Percentiles rank a stretch among this genome's conserved stretches.
Conservation (phyloP, 345 rosid species). For the Rhodamnia rubescens region DNA sequence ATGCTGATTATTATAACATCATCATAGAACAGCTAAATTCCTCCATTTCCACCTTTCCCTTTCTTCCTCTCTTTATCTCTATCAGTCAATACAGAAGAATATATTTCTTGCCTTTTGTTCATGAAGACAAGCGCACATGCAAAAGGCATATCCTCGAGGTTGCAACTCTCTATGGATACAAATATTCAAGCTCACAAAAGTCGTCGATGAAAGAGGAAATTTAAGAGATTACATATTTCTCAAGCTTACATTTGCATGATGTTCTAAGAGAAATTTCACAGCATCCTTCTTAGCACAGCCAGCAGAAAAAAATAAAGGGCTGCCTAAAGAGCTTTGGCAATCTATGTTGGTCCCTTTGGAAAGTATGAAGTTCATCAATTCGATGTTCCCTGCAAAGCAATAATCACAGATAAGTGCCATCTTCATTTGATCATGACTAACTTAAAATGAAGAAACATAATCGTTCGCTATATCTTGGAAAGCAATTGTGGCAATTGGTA, state of each 20-base stretch:
- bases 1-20: background rate
- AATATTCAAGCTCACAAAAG: background rate
- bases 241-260: slow-evolving; percentile 47
- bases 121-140: background rate
- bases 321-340: slow-evolving; percentile 73
- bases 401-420: background rate
- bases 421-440: background rate
- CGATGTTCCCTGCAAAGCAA: slow-evolving; percentile 40
- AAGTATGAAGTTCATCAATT: slow-evolving; percentile 48
- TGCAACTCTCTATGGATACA: background rate
- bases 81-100: background rate
- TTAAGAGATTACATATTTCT: background rate
- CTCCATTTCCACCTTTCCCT: background rate
- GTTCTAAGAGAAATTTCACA: slow-evolving; percentile 55
- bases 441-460: too few relatives aligned
- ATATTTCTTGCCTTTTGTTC: background rate
- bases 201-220: background rate
- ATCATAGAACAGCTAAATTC: background rate
- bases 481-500: background rate
- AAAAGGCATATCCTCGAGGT: background rate
- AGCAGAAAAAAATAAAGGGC: slow-evolving; percentile 86
- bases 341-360: slow-evolving; percentile 54
- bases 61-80: background rate
- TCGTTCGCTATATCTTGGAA: background rate
- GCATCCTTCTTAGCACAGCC: slow-evolving; percentile 67